Evolutionary conservation across 1,139 yeast genomes (phyloP).

Genomic region (Arxiozyma slooffiae): DNA sequence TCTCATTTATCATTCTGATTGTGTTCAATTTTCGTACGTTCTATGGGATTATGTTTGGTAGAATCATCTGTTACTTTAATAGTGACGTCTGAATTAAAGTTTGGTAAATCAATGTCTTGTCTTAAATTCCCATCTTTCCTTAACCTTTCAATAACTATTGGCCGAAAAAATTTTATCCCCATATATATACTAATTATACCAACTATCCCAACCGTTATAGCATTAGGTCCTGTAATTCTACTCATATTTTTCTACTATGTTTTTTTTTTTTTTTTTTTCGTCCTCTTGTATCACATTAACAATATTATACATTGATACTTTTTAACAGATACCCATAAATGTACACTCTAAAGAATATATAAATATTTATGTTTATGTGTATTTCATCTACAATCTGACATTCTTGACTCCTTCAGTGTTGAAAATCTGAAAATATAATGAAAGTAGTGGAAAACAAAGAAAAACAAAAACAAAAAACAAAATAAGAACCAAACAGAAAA

Average conservation of each 20-base stretch:
- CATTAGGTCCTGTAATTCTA: conserved; percentile 31
- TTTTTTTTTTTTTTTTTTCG: background rate
- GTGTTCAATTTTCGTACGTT: background rate
- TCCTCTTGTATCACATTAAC: background rate
- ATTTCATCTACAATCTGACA: background rate
- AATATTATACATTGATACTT: no score
- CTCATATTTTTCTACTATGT: conserved; percentile 29
- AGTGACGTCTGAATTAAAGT: conserved; percentile 9
- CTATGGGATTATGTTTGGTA: background rate
- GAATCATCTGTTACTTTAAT: background rate
- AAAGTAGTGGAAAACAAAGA: background rate
- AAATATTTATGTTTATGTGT: no score
- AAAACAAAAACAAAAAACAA: background rate
- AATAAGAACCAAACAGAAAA: no score
- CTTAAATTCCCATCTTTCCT: conserved; percentile 60
- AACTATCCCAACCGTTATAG: conserved; percentile 31
- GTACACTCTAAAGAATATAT: no score
- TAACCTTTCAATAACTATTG: conserved; percentile 58
- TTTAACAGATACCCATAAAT: background rate
- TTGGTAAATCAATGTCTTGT: conserved; percentile 42
- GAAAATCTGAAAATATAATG: background rate
- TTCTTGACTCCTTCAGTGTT: background rate
- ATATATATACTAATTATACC: conserved; percentile 37
- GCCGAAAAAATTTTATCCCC: conserved; percentile 66
- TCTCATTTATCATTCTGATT: background rate